These are phyloP conservation scores for Pleurotus ostreatus DNA, from an alignment of 768 basidiomycete species.

Conservation along the genomic window DNA sequence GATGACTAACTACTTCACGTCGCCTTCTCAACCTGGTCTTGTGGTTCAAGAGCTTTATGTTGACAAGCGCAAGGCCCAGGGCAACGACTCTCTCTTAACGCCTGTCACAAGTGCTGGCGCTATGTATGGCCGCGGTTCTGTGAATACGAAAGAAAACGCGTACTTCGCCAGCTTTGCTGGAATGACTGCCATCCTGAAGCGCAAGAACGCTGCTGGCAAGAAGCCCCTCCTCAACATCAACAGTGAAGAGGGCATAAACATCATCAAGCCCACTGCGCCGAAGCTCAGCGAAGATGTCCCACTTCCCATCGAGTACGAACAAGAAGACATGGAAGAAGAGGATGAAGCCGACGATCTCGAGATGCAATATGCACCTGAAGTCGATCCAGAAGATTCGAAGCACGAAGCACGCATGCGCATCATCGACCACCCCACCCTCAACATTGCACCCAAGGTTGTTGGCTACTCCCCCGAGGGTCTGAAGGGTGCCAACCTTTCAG, in stretches of 20 bases:
- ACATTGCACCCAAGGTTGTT: constrained; percentile 40
- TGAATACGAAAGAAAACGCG: neutral
- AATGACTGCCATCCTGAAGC: constrained; percentile 24
- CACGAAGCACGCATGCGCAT: constrained; percentile 27
- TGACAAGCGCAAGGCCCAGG: constrained; percentile 7
- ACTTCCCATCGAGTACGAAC: constrained; percentile 1
- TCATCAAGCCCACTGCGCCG: constrained; percentile 3
- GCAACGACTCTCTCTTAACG: neutral
- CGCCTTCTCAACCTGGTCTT: constrained; percentile 55
- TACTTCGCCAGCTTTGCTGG: constrained; percentile 43
- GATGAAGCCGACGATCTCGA: neutral
- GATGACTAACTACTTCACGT: constrained; percentile 51
- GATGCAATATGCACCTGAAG: neutral
- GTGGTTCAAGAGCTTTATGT: constrained; percentile 31
- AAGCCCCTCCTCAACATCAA: constrained; percentile 23
- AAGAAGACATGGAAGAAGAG: neutral
- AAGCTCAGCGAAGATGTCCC: constrained; percentile 10
- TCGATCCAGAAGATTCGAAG: constrained; percentile 7
- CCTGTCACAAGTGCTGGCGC: neutral
- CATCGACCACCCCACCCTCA: constrained; percentile 23
- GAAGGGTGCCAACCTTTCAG: constrained; percentile 28
- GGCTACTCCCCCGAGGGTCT: constrained; percentile 34
- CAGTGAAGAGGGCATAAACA: constrained; percentile 24
- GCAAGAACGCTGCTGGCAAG: constrained; percentile 9
- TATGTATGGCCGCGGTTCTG: neutral